phyloP scores from a whole-genome alignment of 2,329 filamentous ascomycete species.

The Cyanodermella asteris region DNA sequence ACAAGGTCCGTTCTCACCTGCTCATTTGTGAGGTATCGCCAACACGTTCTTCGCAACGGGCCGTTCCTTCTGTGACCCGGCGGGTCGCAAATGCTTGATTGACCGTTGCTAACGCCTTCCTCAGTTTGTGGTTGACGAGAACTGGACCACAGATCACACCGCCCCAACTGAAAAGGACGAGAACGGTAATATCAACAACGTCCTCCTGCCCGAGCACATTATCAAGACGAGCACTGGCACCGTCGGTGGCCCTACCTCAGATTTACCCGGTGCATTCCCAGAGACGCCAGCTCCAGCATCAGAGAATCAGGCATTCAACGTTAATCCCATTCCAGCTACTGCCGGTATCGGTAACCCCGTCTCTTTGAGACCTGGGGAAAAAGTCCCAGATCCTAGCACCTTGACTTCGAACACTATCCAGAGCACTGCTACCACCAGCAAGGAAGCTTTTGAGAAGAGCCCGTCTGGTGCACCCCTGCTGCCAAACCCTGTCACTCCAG shows the following conservation, averaged over 20 bases:
- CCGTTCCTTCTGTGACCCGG: neutral
- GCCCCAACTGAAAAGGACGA: constrained; percentile 66
- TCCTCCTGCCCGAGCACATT: constrained; percentile 57
- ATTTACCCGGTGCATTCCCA: constrained; percentile 47
- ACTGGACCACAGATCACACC: constrained; percentile 65
- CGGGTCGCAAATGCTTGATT: too few relatives aligned
- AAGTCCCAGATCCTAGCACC: constrained; percentile 45
- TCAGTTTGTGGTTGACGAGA: constrained; percentile 94
- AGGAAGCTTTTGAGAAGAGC: constrained; percentile 69
- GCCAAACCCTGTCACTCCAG: constrained; percentile 23
- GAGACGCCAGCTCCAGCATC: constrained; percentile 39
- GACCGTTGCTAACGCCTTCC: too few relatives aligned
- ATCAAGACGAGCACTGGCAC: constrained; percentile 13
- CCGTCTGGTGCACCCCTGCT: constrained; percentile 31
- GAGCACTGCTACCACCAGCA: constrained; percentile 43
- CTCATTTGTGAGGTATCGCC: neutral
- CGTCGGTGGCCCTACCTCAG: constrained; percentile 20
- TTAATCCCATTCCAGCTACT: constrained; percentile 37
- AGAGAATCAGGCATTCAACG: constrained; percentile 13
- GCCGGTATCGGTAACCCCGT: constrained; percentile 53
- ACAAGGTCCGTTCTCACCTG: constrained; percentile 71
- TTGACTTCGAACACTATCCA: constrained; percentile 50
- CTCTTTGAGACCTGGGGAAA: constrained; percentile 55
- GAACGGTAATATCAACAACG: constrained; percentile 78
- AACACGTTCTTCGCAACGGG: neutral